Base-by-base conservation (phyloP, 2,329 filamentous ascomycete genomes). In the Talaromyces sp. region DNA sequence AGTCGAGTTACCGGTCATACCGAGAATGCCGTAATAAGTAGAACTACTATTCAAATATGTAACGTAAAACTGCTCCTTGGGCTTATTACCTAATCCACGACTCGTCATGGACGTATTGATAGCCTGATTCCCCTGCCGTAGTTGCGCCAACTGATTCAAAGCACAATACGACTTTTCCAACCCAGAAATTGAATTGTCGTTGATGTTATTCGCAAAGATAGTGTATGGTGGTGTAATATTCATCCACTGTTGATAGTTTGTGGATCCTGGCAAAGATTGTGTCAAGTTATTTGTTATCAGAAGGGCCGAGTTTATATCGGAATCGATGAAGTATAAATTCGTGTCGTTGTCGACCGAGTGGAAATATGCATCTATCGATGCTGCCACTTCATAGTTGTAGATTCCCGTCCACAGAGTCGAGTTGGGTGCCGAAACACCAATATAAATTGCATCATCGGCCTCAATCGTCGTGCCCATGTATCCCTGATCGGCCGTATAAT, bases 11-110 rank as follows among this genome's bases (percentile, higher is more conserved):
- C 79, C 80, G n/a, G 81, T 73, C 76, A 87, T 81, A 11, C 91
- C 90, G 14, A 97, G 79, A 62, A 93, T 88, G 0, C 87, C 92
- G 43, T 82, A 81, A 72, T 98, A 98, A 0, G 78, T 81, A 4
- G 89, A 88, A 70, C 87, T 91, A 3, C 84, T 79, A 67, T 92
- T 91, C 47, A 99, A 84, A 0, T 88, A 87, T 43, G 85, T 87
- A 57, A 97, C 83, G 71, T 94, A 92, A 75, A 99, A 97, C 72
- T 97, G 92, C 75, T 96, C 89, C 74, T 93, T 93, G 0, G 91
- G 91, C 66, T 88, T 82, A 60, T 86, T 86, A 3, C 87, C 87
- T 1, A 83, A 79, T 3, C 87, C 91, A 37, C 87, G 85, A 33
- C 83, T 87, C 2, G 88, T 93, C 82, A 96, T 90, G 45, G 85